phyloP scores from a whole-genome alignment of 2,329 filamentous ascomycete species.

The Chaetomiaceae sp. region DNA sequence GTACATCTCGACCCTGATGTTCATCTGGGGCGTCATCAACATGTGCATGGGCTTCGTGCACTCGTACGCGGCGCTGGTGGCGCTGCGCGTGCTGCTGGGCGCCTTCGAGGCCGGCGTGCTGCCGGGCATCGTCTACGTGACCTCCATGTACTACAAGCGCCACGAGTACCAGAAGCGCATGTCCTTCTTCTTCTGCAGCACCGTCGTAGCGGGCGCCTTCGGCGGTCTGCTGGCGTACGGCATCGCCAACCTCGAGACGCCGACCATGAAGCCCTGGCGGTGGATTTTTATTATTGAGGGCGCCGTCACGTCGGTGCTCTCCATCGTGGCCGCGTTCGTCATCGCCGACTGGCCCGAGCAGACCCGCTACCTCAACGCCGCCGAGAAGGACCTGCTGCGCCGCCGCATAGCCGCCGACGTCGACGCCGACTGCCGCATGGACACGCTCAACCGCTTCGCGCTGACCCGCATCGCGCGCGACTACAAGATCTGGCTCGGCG shows the following conservation, averaged over 20 bases:
- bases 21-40: conserved; percentile 41
- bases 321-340: conserved; percentile 38
- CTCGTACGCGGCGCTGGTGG: conserved; percentile 34
- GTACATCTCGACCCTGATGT: conserved; percentile 35
- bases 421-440: conserved; percentile 23
- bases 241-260: conserved; percentile 40
- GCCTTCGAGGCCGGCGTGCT: conserved; percentile 35
- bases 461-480: conserved; percentile 37
- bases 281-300: conserved; percentile 54
- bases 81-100: conserved; percentile 36
- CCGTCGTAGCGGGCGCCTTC: conserved; percentile 37
- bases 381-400: conserved; percentile 37
- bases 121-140: conserved; percentile 39
- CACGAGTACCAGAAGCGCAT: conserved; percentile 44
- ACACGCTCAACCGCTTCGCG: conserved; percentile 29
- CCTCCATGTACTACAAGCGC: conserved; percentile 44
- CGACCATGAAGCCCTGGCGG: conserved; percentile 38
- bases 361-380: conserved; percentile 33
- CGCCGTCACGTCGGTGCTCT: conserved; percentile 34
- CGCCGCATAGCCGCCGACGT: conserved; percentile 26
- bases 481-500: conserved; percentile 41
- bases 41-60: conserved; percentile 42
- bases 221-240: conserved; percentile 44
- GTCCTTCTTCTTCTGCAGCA: conserved; percentile 38
- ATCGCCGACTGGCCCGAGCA: conserved; percentile 38